Conservation (phyloP, 352 stramenopile genomes). For the Peronospora belbahrii region DNA sequence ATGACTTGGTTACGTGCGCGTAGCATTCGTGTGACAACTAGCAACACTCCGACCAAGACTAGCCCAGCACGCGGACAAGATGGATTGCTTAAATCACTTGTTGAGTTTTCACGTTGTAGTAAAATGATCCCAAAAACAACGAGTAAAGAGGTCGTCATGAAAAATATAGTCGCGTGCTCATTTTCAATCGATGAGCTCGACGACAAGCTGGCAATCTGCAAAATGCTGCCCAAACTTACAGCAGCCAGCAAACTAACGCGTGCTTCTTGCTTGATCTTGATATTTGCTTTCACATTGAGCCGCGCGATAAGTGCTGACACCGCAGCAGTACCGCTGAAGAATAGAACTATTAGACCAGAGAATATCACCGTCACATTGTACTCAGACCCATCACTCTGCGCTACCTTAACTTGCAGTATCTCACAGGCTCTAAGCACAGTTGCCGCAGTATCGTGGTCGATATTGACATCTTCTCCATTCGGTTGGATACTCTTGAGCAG, state of each 20-base stretch:
- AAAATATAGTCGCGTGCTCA: conserved; percentile 79
- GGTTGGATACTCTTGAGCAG: conserved; percentile 7
- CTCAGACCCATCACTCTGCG: conserved; percentile 66
- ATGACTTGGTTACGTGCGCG: conserved; percentile 81
- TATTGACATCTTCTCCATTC: background rate
- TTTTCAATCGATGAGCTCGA: conserved; percentile 87
- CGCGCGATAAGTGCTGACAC: conserved; percentile 6
- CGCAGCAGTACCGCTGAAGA: conserved; percentile 19
- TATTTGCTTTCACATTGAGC: conserved; percentile 2
- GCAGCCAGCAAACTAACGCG: conserved; percentile 1
- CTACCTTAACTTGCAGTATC: conserved; percentile 41
- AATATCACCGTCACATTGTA: conserved; percentile 44
- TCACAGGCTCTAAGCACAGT: conserved; percentile 32
- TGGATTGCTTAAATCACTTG: background rate
- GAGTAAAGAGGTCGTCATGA: conserved; percentile 51
- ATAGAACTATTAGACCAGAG: conserved; percentile 31
- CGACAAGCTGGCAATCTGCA: conserved; percentile 56
- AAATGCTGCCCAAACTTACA: conserved; percentile 15
- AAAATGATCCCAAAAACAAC: conserved; percentile 18
- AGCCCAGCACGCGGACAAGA: conserved; percentile 1
- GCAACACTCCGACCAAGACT: conserved; percentile 20
- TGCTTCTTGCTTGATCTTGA: background rate
- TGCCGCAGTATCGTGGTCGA: conserved; percentile 5
- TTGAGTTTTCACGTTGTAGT: conserved; percentile 5
- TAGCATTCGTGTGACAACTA: conserved; percentile 51